Conservation (phyloP, 768 basidiomycete species). For the Tylopilus cervinicoccineus region DNA sequence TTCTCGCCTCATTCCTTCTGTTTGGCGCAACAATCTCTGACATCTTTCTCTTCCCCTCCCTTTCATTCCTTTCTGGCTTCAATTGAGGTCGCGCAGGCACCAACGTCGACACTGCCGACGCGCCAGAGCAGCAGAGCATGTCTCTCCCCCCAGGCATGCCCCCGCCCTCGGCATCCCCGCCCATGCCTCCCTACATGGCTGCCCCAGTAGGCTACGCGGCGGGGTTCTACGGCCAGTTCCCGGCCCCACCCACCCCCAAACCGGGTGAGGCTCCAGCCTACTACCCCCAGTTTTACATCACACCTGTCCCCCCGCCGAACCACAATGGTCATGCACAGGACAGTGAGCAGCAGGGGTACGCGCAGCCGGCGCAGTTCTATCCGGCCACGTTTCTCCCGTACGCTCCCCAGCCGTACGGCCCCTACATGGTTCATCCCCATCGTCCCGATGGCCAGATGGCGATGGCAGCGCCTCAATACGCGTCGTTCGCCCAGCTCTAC, state of each 20-base stretch:
- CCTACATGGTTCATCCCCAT: slow-evolving; percentile 44
- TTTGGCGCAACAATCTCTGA: slow-evolving; percentile 13
- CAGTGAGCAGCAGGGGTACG: slow-evolving; percentile 37
- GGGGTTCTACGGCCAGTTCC: slow-evolving; percentile 54
- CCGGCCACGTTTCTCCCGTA: slow-evolving; percentile 45
- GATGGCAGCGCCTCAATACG: slow-evolving; percentile 35
- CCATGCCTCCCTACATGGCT: slow-evolving; percentile 48
- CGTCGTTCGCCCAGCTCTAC: slow-evolving; percentile 37
- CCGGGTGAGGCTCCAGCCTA: slow-evolving; percentile 50
- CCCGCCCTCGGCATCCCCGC: slow-evolving; percentile 43
- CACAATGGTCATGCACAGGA: slow-evolving; percentile 39
- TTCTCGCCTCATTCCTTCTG: slow-evolving; percentile 23
- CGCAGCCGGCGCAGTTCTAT: slow-evolving; percentile 43
- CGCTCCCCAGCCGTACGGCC: slow-evolving; percentile 45
- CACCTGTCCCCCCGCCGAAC: slow-evolving; percentile 41
- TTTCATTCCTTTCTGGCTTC: slow-evolving; percentile 39
- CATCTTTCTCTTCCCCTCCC: background rate
- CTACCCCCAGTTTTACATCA: slow-evolving; percentile 47
- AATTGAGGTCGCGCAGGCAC: slow-evolving; percentile 56
- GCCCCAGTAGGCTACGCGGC: slow-evolving; percentile 49
- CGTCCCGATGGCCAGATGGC: slow-evolving; percentile 39
- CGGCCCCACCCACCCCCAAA: slow-evolving; percentile 44
- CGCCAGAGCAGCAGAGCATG: slow-evolving; percentile 40
- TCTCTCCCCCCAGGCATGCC: slow-evolving; percentile 40
- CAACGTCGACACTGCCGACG: slow-evolving; percentile 45